These are phyloP conservation scores for Clitopilus hobsonii DNA, from an alignment of 768 basidiomycete genomes.

Conservation along the genomic window DNA sequence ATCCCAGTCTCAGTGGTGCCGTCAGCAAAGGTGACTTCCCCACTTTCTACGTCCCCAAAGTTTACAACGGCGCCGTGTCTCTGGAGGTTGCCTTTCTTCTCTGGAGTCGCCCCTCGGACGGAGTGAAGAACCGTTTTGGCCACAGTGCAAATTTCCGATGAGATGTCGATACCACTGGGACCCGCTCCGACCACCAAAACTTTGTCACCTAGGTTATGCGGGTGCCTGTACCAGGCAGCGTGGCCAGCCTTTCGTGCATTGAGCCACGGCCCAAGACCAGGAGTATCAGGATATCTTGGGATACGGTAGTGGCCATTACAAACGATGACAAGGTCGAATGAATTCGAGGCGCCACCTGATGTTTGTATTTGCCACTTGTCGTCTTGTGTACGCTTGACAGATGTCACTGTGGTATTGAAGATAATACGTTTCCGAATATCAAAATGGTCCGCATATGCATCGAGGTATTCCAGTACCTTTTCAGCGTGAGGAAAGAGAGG, in stretches of 20 bases:
- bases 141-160: slow-evolving; percentile 45
- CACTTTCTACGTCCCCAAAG: slow-evolving; percentile 28
- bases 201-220: slow-evolving; percentile 34
- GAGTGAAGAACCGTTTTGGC: slow-evolving; percentile 54
- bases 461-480: slow-evolving; percentile 64
- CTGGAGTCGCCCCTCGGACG: slow-evolving; percentile 27
- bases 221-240: slow-evolving; percentile 64
- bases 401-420: slow-evolving; percentile 53
- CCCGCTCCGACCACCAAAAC: slow-evolving; percentile 48
- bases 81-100: slow-evolving; percentile 30
- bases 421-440: slow-evolving; percentile 56
- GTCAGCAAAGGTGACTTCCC: slow-evolving; percentile 55
- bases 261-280: slow-evolving; percentile 61
- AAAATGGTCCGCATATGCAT: slow-evolving; percentile 60
- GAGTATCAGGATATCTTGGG: slow-evolving; percentile 57
- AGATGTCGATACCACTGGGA: slow-evolving; percentile 69
- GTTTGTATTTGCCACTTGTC: slow-evolving; percentile 46
- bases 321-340: slow-evolving; percentile 65
- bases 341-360: slow-evolving; percentile 22
- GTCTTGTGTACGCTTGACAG: slow-evolving; percentile 31
- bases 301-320: slow-evolving; percentile 73
- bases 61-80: slow-evolving; percentile 36
- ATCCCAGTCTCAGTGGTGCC: slow-evolving; percentile 49
- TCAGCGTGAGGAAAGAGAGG: slow-evolving; percentile 62
- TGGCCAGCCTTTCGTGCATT: slow-evolving; percentile 49